phyloP scores from a whole-genome alignment of 306 rosid species.

The Pyrus betulifolia region DNA sequence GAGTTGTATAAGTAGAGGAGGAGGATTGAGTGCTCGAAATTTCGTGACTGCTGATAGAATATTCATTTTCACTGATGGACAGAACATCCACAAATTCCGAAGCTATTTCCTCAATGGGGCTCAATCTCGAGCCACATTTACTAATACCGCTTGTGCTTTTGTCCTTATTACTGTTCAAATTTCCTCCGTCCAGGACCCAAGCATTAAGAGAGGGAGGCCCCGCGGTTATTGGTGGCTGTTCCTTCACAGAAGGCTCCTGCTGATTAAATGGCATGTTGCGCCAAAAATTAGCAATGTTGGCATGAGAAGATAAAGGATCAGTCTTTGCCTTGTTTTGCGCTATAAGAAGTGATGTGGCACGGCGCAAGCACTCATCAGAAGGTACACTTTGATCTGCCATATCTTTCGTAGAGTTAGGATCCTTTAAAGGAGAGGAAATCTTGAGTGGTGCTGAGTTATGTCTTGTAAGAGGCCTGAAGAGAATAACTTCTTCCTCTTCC shows the following conservation, averaged over 20 bases:
- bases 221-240: conserved; percentile 40
- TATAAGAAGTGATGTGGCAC: conserved; percentile 80
- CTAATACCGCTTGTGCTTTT: conserved; percentile 25
- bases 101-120: conserved; percentile 57
- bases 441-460: conserved; percentile 68
- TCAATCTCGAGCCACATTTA: conserved; percentile 43
- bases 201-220: conserved; percentile 95
- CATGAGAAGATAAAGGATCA: conserved; percentile 41
- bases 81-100: conserved; percentile 40
- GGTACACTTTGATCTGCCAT: conserved; percentile 27
- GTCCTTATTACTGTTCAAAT: conserved; percentile 35
- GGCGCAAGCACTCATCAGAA: conserved; percentile 76
- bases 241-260: conserved; percentile 42
- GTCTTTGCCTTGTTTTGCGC: conserved; percentile 53
- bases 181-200: conserved; percentile 68
- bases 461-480: conserved; percentile 81
- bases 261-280: conserved; percentile 21
- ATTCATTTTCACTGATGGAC: conserved; percentile 30
- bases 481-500: conserved; percentile 94
- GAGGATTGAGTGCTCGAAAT: conserved; percentile 23
- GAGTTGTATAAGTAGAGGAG: conserved; percentile 51
- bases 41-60: conserved; percentile 14
- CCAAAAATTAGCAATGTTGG: conserved; percentile 31
- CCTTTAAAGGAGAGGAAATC: conserved; percentile 22
- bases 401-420: conserved; percentile 35